These are phyloP conservation scores for Tuber brumale DNA, from an alignment of 495 filamentous ascomycete species.

Conservation along the genomic window DNA sequence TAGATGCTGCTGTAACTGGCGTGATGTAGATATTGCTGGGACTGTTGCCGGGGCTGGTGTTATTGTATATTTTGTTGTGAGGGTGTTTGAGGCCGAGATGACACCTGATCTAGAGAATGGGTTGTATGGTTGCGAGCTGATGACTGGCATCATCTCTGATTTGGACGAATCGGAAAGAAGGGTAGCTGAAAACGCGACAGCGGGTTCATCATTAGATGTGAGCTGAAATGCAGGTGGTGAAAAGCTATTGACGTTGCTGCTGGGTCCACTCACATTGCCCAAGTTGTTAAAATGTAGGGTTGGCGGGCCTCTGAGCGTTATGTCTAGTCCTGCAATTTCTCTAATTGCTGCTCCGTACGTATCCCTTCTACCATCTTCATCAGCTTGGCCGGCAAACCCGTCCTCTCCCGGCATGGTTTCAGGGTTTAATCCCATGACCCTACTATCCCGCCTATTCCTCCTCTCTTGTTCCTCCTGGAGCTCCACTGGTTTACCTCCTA, in stretches of 20 bases:
- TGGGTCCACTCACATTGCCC: constrained; percentile 39
- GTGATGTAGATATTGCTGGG: constrained; percentile 14
- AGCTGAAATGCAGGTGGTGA: background rate
- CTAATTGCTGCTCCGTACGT: constrained; percentile 33
- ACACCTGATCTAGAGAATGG: background rate
- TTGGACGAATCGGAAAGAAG: constrained; percentile 18
- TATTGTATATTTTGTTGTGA: constrained; percentile 11
- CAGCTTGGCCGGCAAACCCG: background rate
- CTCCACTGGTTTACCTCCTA: constrained; percentile 29
- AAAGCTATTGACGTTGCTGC: constrained; percentile 19
- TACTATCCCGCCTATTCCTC: constrained; percentile 34
- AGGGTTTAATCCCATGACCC: constrained; percentile 31
- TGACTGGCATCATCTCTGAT: constrained; percentile 18
- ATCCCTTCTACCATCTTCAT: constrained; percentile 31
- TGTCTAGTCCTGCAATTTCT: constrained; percentile 34
- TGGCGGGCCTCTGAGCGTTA: constrained; percentile 32
- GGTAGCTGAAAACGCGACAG: constrained; percentile 23
- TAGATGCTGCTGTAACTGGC: constrained; percentile 24
- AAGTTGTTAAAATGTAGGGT: constrained; percentile 16
- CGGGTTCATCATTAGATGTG: constrained; percentile 11
- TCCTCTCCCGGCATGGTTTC: constrained; percentile 19
- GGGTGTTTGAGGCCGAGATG: constrained; percentile 3
- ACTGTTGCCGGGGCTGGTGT: constrained; percentile 16
- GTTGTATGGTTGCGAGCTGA: background rate
- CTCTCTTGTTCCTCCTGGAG: constrained; percentile 34